A percentile compares a stretch with the other conserved stretches of the same genome.
phyloP scores from a whole-genome alignment of 352 stramenopile genomes.

The Phytophthora cryptogea region DNA sequence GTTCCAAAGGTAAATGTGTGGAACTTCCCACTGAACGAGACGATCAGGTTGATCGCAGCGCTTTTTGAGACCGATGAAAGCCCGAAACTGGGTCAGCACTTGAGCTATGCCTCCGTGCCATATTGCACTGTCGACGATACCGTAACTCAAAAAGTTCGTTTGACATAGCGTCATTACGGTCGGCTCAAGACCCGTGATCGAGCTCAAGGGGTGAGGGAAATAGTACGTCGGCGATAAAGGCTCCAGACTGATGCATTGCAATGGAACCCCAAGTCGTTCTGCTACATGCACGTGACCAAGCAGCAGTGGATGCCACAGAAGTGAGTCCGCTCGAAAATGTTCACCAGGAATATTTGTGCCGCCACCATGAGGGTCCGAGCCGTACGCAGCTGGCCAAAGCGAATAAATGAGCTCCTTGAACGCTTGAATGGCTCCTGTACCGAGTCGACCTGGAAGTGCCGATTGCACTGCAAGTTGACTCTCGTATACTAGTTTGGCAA shows the following conservation, averaged over 20 bases:
- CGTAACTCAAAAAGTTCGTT: constrained; percentile 44
- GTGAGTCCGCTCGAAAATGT: constrained; percentile 48
- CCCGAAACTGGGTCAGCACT: constrained; percentile 50
- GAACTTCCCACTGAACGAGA: constrained; percentile 43
- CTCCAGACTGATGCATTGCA: constrained; percentile 47
- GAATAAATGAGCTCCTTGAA: constrained; percentile 54
- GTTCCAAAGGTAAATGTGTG: constrained; percentile 59
- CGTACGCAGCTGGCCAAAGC: constrained; percentile 43
- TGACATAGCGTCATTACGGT: constrained; percentile 37
- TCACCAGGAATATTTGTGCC: constrained; percentile 30
- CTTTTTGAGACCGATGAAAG: constrained; percentile 42
- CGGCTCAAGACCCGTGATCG: constrained; percentile 16
- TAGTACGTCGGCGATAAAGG: constrained; percentile 45
- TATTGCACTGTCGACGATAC: constrained; percentile 28
- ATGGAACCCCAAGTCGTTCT: constrained; percentile 51
- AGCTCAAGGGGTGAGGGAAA: constrained; percentile 50
- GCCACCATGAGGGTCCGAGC: constrained; percentile 41
- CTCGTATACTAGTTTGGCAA: constrained; percentile 26
- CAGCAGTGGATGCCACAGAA: constrained; percentile 48
- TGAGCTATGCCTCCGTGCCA: constrained; percentile 41
- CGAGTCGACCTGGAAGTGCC: constrained; percentile 24
- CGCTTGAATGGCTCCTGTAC: constrained; percentile 24
- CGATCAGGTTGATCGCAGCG: constrained; percentile 28
- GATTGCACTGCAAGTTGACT: constrained; percentile 23
- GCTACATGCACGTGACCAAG: constrained; percentile 56